A percentile compares a stretch with the other conserved stretches of the same genome.
Conservation (phyloP, 768 basidiomycete genomes). For the Amanita rubescens region DNA sequence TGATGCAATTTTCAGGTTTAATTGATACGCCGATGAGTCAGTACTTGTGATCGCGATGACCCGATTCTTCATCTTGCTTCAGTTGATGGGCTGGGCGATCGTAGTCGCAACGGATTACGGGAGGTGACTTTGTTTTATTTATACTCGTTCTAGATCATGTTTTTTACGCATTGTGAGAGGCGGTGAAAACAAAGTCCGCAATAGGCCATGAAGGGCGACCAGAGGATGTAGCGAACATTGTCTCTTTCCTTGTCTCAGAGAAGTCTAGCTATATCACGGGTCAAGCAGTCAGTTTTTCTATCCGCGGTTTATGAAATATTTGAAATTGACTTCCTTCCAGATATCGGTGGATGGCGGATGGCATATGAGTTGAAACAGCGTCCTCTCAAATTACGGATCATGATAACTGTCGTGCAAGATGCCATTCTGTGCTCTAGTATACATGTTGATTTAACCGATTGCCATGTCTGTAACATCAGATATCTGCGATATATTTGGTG, state of each 20-base stretch:
- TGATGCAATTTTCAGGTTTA: not conserved
- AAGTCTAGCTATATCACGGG: slow-evolving; percentile 19
- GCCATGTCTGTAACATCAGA: slow-evolving; percentile 39
- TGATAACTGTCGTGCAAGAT: not conserved
- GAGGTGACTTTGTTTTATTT: not conserved
- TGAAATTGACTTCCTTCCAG: not conserved
- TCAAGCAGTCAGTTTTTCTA: not conserved
- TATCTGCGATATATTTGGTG: slow-evolving; percentile 19
- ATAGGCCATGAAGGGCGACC: slow-evolving; percentile 8
- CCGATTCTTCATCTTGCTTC: not conserved
- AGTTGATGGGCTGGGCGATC: not conserved
- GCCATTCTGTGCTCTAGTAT: not conserved
- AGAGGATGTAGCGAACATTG: slow-evolving; percentile 28
- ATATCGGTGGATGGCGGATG: not conserved
- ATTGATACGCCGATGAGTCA: not conserved
- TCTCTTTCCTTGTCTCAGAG: slow-evolving; percentile 27
- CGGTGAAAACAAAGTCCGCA: not conserved
- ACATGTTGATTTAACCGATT: slow-evolving; percentile 28
- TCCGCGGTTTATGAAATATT: not conserved
- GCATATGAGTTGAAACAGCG: not conserved
- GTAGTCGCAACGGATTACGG: not conserved
- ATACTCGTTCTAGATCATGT: not conserved
- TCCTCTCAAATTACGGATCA: not conserved
- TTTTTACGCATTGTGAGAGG: not conserved
- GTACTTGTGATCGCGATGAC: not conserved